These are phyloP conservation scores for Crithidia brevicula DNA, from an alignment of 208 protist species.

Conservation along the genomic window DNA sequence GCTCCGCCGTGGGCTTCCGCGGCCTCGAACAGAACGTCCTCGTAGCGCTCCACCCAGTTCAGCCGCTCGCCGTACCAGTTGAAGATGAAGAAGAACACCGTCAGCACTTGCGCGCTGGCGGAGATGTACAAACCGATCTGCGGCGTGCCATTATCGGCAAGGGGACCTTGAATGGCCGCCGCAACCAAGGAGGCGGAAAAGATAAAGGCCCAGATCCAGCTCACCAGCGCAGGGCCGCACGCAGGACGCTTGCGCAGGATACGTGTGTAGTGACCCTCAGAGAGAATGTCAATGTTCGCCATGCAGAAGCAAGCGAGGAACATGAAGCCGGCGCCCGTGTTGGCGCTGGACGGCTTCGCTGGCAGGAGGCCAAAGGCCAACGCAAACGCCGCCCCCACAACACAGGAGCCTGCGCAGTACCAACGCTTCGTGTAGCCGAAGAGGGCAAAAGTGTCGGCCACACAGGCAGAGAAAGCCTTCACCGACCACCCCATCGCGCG, in stretches of 20 bases:
- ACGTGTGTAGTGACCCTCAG: constrained; percentile 76
- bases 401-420: constrained; percentile 50
- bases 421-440: constrained; percentile 74
- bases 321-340: constrained; percentile 45
- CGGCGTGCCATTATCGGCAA: constrained; percentile 40
- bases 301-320: constrained; percentile 58
- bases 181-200: constrained; percentile 45
- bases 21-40: constrained; percentile 32
- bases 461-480: constrained; percentile 57
- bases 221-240: constrained; percentile 52
- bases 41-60: constrained; percentile 48
- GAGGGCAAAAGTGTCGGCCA: constrained; percentile 56
- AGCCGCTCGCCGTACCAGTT: constrained; percentile 73
- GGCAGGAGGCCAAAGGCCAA: constrained; percentile 51
- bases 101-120: constrained; percentile 48
- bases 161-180: constrained; percentile 46
- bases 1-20: too few relatives aligned
- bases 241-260: constrained; percentile 47
- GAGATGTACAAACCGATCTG: constrained; percentile 52
- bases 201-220: constrained; percentile 66
- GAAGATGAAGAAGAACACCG: constrained; percentile 55
- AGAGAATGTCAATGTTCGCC: constrained; percentile 75
- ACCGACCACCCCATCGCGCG: constrained; percentile 58
- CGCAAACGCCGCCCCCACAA: constrained; percentile 42
- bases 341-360: constrained; percentile 32